These are phyloP conservation scores for Paulownia fortunei DNA, from an alignment of 257 asterid species.

Conservation along the genomic window DNA sequence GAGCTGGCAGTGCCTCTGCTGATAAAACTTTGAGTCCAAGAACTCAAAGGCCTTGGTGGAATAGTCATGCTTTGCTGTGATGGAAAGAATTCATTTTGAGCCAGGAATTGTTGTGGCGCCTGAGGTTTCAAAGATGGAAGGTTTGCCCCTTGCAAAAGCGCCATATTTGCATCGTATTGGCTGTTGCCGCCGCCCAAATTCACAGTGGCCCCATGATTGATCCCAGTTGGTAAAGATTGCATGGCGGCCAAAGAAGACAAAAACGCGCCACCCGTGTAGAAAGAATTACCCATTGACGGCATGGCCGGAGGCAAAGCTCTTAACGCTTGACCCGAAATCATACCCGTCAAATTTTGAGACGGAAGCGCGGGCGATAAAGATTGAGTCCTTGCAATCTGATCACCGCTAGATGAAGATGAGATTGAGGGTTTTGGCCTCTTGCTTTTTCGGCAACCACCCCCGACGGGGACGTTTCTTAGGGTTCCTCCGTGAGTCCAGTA, in stretches of 20 bases:
- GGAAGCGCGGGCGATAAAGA: constrained; percentile 15
- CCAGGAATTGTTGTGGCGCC: constrained; percentile 26
- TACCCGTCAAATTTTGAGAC: constrained; percentile 10
- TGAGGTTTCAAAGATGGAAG: constrained; percentile 20
- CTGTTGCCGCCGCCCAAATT: constrained; percentile 29
- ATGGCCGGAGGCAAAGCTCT: constrained; percentile 26
- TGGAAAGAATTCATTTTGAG: constrained; percentile 22
- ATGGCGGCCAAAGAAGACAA: constrained; percentile 38
- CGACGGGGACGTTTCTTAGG: constrained; percentile 62
- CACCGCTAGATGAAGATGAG: constrained; percentile 31
- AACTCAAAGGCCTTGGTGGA: constrained; percentile 37
- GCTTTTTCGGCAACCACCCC: constrained; percentile 56
- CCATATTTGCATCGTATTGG: constrained; percentile 32
- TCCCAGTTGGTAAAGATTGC: constrained; percentile 30
- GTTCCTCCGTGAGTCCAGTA: constrained; percentile 69
- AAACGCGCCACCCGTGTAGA: constrained; percentile 32
- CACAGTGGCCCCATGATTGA: constrained; percentile 21
- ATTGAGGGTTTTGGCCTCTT: constrained; percentile 41
- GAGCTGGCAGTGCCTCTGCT: constrained; percentile 32
- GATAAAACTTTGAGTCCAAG: constrained; percentile 54
- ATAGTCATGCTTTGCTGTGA: constrained; percentile 33
- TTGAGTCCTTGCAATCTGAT: constrained; percentile 8
- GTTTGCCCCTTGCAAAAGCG: constrained; percentile 38
- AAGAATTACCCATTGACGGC: constrained; percentile 24
- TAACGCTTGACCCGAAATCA: constrained; percentile 6